Evolutionary conservation across 495 filamentous ascomycete genomes (phyloP).

Genomic region (Trichoderma orchidacearum): DNA sequence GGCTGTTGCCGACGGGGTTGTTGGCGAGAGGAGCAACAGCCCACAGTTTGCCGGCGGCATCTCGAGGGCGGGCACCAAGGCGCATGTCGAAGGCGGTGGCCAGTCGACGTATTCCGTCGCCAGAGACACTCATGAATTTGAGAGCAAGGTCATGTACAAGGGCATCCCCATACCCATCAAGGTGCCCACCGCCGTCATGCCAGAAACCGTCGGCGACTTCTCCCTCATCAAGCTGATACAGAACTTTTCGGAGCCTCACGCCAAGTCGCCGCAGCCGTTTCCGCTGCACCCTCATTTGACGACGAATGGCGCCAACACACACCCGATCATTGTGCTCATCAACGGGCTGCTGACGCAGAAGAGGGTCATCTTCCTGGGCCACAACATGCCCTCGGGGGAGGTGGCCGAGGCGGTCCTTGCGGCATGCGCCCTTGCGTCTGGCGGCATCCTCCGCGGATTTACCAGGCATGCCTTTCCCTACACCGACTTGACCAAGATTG

Average conservation of each 20-base stretch:
- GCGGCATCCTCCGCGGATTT: constrained; percentile 88
- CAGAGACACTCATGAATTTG: constrained; percentile 93
- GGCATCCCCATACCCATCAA: constrained; percentile 94
- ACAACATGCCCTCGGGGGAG: constrained; percentile 85
- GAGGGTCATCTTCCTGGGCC: constrained; percentile 86
- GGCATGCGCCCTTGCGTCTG: constrained; percentile 83
- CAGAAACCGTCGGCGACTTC: constrained; percentile 95
- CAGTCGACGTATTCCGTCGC: constrained; percentile 50
- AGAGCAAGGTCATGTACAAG: constrained; percentile 88
- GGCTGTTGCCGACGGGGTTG: constrained; percentile 26
- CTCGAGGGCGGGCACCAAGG: constrained; percentile 39
- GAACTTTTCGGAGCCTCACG: constrained; percentile 72
- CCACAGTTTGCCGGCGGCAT: constrained; percentile 33
- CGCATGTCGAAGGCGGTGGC: constrained; percentile 27
- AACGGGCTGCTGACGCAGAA: constrained; percentile 92
- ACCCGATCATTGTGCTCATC: constrained; percentile 63
- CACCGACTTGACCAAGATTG: constrained; percentile 94
- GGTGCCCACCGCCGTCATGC: constrained; percentile 80
- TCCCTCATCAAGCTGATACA: constrained; percentile 94
- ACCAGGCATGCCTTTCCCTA: constrained; percentile 98
- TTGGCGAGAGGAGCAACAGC: constrained; percentile 31
- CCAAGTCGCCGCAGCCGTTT: constrained; percentile 74
- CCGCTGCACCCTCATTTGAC: constrained; percentile 83
- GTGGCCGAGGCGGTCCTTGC: constrained; percentile 93
- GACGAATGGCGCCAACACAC: constrained; percentile 68